These are phyloP conservation scores for Thymus mandschuricus DNA, from an alignment of 257 asterid species.

Conservation along the genomic window DNA sequence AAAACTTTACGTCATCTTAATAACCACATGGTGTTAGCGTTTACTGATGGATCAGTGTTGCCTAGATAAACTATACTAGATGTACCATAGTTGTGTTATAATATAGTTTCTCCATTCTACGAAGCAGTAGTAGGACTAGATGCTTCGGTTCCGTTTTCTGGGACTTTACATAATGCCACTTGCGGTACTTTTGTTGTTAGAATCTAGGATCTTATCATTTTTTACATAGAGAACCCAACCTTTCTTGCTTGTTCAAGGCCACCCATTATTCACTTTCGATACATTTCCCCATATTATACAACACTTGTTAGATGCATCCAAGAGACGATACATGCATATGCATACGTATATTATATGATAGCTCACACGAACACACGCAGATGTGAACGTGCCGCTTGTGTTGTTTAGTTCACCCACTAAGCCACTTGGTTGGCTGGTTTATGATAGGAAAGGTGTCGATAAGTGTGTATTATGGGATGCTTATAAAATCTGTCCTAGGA, in stretches of 20 bases:
- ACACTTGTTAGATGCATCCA: slow-evolving; percentile 2
- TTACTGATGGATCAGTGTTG: slow-evolving; percentile 18
- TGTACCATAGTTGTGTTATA: background rate
- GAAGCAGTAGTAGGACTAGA: slow-evolving; percentile 24
- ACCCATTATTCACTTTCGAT: too few relatives aligned
- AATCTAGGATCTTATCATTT: slow-evolving; percentile 12
- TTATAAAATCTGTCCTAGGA: slow-evolving; percentile 30
- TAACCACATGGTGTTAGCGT: slow-evolving; percentile 25
- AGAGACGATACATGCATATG: slow-evolving; percentile 9
- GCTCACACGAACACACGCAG: background rate
- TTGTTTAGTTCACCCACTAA: slow-evolving; percentile 32
- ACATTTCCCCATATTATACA: too few relatives aligned
- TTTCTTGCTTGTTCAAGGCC: slow-evolving; percentile 25
- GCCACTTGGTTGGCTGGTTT: slow-evolving; percentile 32
- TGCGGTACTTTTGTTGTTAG: slow-evolving; percentile 7
- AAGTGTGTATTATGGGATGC: slow-evolving; percentile 31
- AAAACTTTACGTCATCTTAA: background rate
- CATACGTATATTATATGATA: slow-evolving; percentile 16
- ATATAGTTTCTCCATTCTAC: slow-evolving; percentile 10
- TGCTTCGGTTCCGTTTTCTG: slow-evolving; percentile 32
- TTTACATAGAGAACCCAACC: slow-evolving; percentile 5
- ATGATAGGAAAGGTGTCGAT: slow-evolving; percentile 14
- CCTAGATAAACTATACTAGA: background rate
- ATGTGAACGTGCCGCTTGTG: slow-evolving; percentile 31
- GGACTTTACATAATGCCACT: background rate